Conservation (phyloP, 139 green algal genomes). For the Chlamydomonas incerta region DNA sequence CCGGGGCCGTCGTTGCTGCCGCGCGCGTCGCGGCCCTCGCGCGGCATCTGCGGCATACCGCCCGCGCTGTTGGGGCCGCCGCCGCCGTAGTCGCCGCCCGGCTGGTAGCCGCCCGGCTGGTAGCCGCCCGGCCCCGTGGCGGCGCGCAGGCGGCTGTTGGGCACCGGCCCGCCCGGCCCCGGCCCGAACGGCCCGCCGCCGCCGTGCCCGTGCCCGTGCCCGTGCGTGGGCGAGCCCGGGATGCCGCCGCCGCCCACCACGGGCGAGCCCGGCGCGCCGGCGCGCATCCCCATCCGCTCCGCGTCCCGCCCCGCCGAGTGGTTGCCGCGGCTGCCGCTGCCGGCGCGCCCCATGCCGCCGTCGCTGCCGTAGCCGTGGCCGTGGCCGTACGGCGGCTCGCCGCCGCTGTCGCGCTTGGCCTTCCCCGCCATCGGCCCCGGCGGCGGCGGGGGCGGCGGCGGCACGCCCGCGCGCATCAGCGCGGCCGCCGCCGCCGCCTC, state of each 20-base stretch:
- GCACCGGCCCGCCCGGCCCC: no score
- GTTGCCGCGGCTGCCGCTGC: background rate
- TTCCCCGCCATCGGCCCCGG: background rate
- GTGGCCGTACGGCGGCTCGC: background rate
- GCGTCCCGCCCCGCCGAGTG: background rate
- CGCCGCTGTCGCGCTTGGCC: slow-evolving; percentile 13
- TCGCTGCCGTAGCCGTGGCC: background rate
- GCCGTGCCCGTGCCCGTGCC: no score
- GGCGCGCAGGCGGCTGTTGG: slow-evolving; percentile 26
- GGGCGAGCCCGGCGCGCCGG: no score
- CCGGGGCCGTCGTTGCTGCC: background rate
- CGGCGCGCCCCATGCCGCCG: background rate
- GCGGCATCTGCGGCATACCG: background rate
- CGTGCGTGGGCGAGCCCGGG: background rate
- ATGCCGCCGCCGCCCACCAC: background rate
- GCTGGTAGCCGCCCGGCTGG: no score
- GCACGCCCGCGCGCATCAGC: slow-evolving; percentile 9
- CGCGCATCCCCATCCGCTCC: background rate
- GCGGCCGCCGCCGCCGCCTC: slow-evolving; percentile 7
- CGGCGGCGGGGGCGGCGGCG: slow-evolving; percentile 11
- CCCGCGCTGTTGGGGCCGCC: slow-evolving; percentile 14
- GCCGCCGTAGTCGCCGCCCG: background rate
- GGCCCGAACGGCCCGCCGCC: background rate
- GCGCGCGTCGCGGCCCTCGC: slow-evolving; percentile 13
- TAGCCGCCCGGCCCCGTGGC: background rate